Evolutionary conservation across 2,329 filamentous ascomycete species (phyloP).

Genomic region (Aspergillus melleus): DNA sequence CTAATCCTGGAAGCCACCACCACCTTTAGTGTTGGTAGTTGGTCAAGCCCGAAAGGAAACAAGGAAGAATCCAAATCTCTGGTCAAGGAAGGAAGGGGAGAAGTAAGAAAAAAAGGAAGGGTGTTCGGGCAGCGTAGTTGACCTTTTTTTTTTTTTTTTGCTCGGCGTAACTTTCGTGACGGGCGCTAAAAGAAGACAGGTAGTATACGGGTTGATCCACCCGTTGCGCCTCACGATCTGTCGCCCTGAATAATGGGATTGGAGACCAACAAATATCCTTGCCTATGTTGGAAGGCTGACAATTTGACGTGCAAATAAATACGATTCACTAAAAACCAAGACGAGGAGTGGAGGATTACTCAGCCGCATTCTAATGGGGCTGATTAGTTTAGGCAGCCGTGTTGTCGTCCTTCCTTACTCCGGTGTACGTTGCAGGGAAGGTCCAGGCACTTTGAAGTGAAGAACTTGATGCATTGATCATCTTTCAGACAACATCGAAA

Average conservation of each 20-base stretch:
- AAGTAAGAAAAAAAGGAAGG: neutral
- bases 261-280: neutral
- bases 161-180: neutral
- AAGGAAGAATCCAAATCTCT: slow-evolving; percentile 1
- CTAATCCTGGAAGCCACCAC: neutral
- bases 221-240: neutral
- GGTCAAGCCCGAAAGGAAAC: neutral
- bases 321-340: neutral
- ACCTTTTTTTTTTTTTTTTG: neutral
- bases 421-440: no score
- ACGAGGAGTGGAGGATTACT: slow-evolving; percentile 4
- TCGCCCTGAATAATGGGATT: neutral
- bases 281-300: neutral
- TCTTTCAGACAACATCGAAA: neutral
- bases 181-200: slow-evolving; percentile 1
- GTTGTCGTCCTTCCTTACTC: neutral
- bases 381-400: slow-evolving; percentile 13
- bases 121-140: neutral
- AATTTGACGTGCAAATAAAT: neutral
- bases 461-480: neutral
- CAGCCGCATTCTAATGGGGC: neutral
- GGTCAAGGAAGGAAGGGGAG: neutral
- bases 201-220: neutral
- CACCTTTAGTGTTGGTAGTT: neutral
- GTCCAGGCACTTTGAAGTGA: no score